Evolutionary conservation across 2,329 filamentous ascomycete genomes (phyloP).

Genomic region (Corynespora cassiicola): DNA sequence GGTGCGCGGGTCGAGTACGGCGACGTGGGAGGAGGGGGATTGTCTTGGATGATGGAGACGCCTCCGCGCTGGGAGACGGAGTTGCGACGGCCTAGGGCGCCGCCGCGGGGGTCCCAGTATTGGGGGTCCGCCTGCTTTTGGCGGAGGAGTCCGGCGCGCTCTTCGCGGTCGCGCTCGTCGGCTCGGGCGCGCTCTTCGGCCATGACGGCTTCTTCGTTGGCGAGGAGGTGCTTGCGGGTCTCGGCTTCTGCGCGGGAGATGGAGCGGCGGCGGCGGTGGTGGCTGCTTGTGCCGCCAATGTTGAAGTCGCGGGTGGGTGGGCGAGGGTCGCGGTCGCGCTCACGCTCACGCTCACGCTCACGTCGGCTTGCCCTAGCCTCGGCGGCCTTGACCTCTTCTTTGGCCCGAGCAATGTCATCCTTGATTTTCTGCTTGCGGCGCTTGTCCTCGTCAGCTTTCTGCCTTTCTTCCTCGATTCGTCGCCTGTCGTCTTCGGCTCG

Average conservation of each 20-base stretch:
- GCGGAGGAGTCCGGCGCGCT: slow-evolving; percentile 16
- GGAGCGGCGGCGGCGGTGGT: slow-evolving; percentile 22
- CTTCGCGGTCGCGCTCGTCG: slow-evolving; percentile 22
- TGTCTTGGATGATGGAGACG: slow-evolving; percentile 29
- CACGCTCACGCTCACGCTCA: slow-evolving; percentile 7
- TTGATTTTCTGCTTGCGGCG: slow-evolving; percentile 8
- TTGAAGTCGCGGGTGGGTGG: slow-evolving; percentile 22
- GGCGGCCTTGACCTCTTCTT: slow-evolving; percentile 11
- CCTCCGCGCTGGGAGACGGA: slow-evolving; percentile 28
- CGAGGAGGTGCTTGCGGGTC: slow-evolving; percentile 12
- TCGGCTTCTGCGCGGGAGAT: slow-evolving; percentile 16
- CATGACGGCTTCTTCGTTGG: slow-evolving; percentile 18
- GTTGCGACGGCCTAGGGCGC: slow-evolving; percentile 15
- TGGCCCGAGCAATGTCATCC: slow-evolving; percentile 14
- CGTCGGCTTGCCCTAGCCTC: slow-evolving; percentile 9
- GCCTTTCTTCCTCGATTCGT: slow-evolving; percentile 16
- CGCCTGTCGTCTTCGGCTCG: slow-evolving; percentile 11
- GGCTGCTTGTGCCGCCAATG: slow-evolving; percentile 20
- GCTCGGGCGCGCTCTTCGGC: slow-evolving; percentile 23
- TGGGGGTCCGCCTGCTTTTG: slow-evolving; percentile 27
- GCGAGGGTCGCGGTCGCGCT: slow-evolving; percentile 16
- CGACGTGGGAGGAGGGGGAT: slow-evolving; percentile 21
- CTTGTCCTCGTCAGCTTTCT: slow-evolving; percentile 12
- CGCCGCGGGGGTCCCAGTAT: slow-evolving; percentile 21
- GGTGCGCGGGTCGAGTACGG: slow-evolving; percentile 21